These are phyloP conservation scores for Diplosphaera chodatii DNA, from an alignment of 139 green algal species.

Conservation along the genomic window DNA sequence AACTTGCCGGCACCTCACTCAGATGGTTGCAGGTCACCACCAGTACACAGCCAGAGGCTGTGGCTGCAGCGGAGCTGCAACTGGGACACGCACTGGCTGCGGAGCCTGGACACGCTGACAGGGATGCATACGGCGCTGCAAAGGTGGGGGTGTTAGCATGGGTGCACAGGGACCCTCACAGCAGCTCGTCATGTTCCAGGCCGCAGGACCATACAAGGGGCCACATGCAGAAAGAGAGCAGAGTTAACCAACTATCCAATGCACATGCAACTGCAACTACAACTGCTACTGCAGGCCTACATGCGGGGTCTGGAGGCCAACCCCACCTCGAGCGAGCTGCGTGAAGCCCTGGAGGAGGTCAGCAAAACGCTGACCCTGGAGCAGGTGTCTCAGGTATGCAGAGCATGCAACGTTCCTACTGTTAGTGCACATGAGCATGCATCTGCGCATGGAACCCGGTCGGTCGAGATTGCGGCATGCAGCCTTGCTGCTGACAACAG, in stretches of 20 bases:
- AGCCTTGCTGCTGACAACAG: background rate
- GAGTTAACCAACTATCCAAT: no score
- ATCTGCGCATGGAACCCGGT: no score
- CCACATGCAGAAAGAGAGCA: background rate
- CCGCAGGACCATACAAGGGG: no score
- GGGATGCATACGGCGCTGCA: constrained; percentile 9
- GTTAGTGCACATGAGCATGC: no score
- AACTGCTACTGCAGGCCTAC: constrained; percentile 7
- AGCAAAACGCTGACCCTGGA: constrained; percentile 17
- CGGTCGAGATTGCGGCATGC: no score
- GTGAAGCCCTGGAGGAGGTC: constrained; percentile 17
- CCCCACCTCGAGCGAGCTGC: background rate
- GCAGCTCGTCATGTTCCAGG: no score
- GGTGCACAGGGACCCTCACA: no score
- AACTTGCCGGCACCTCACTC: no score
- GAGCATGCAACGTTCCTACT: no score
- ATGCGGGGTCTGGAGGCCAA: constrained; percentile 14
- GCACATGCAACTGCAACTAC: no score
- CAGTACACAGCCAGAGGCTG: background rate
- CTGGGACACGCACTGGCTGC: constrained; percentile 27
- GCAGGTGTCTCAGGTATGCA: background rate
- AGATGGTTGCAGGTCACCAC: no score
- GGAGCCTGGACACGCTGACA: constrained; percentile 26
- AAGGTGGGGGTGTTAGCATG: no score
- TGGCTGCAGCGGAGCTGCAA: constrained; percentile 13